phyloP scores from a whole-genome alignment of 768 basidiomycete genomes.

The Hericium alpestre region DNA sequence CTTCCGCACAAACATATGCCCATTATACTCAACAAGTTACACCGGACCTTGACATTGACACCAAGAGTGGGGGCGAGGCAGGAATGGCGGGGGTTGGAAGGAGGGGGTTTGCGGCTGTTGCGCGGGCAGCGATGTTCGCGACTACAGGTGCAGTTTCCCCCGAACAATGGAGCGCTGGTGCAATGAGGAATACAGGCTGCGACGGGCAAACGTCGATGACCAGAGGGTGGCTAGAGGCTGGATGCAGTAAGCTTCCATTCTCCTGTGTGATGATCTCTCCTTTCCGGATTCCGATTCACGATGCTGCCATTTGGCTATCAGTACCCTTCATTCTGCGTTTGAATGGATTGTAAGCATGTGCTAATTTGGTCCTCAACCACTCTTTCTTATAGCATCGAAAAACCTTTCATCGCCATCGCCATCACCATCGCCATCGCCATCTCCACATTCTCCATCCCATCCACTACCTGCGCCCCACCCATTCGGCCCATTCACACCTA shows the following conservation, averaged over 20 bases:
- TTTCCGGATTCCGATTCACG: no score
- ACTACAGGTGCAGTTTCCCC: no score
- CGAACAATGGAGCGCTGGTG: background rate
- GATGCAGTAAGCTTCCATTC: no score
- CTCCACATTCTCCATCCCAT: background rate
- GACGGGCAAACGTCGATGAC: no score
- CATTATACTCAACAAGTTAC: background rate
- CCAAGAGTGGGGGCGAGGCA: constrained; percentile 64
- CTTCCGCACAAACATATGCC: background rate
- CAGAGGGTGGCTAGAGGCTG: no score
- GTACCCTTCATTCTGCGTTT: no score
- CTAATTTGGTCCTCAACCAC: no score
- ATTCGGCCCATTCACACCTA: no score
- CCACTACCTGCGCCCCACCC: background rate
- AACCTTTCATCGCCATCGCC: background rate
- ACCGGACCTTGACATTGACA: constrained; percentile 38
- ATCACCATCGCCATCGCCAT: background rate
- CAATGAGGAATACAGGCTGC: background rate
- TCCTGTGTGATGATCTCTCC: no score
- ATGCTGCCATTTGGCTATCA: no score
- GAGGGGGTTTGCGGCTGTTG: constrained; percentile 69
- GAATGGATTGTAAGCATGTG: no score
- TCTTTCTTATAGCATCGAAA: no score
- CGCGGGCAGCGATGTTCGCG: constrained; percentile 46
- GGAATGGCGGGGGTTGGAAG: constrained; percentile 90